Base-by-base conservation (phyloP, 1,284 basidiomycete species). In the Ceratobasidium theobromae region DNA sequence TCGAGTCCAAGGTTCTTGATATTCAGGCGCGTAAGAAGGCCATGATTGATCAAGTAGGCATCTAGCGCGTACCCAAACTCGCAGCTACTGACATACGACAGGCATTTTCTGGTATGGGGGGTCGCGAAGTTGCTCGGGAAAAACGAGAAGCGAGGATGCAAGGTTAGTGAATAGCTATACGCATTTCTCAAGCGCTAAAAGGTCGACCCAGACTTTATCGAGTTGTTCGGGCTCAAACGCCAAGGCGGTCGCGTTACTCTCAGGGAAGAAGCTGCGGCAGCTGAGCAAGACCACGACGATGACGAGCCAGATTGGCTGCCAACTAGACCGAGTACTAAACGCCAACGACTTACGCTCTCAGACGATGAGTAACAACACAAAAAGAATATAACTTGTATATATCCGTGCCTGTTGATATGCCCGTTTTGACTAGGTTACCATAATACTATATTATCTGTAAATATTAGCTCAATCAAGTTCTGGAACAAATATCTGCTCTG, bases 1-100 rank as follows among this genome's bases (percentile, higher is more conserved):
- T 95, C 0, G 92, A 95, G 76, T 82, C 89, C 1, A 92, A 89
- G 76, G 86, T 91, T 43, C 80, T 95, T 52, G 89, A 91, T 33
- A 94, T 94, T 65, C 92, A 94, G 77, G 85, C 87, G 73, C 83
- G 80, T 72, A 92, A 92, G 78, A 91, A 90, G 75, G 78, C 77
- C 41, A 74, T 92, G 41, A 84, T 93, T 65, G 79, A 86, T 73
- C 82, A 89, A 76, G 89, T 87, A 71, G 8, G 55, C 18, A 66
- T 4, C 45, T 18, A 23, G 57, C 21, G 32, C n/a, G 27, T 62
- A 21, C 35, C 11, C 45, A 41, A n/a, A 28, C 21, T 28, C 4
- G 3, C 30, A 16, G 4, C 9, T n/a, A 76, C 69, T 55, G 54
- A 21, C 18, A 9, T 25, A 28, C 33, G 58, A 2, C 68, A 91